phyloP scores from a whole-genome alignment of 176 grass and related monocot genomes.

The Musa troglodytarum region DNA sequence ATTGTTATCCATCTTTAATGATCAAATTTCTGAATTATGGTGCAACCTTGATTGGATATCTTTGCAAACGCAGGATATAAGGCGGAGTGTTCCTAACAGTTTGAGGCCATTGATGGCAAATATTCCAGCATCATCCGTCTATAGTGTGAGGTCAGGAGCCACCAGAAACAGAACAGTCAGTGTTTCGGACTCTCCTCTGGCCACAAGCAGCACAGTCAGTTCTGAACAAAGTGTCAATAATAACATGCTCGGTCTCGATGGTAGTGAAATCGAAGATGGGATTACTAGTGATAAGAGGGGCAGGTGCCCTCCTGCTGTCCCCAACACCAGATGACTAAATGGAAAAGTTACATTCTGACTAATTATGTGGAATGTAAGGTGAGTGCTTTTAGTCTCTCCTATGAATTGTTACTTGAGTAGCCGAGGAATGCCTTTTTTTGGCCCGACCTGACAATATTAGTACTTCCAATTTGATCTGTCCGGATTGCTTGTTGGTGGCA shows the following conservation, averaged over 20 bases:
- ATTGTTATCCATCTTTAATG: too few relatives aligned
- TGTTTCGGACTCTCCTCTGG: conserved; percentile 64
- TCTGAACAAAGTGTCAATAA: conserved; percentile 82
- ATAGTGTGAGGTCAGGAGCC: conserved; percentile 56
- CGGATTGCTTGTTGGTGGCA: too few relatives aligned
- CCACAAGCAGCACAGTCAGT: conserved; percentile 88
- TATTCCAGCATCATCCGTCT: conserved; percentile 84
- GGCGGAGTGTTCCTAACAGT: conserved; percentile 91
- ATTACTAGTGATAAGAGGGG: conserved; percentile 23
- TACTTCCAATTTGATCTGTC: too few relatives aligned
- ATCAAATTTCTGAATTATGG: too few relatives aligned
- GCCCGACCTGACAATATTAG: too few relatives aligned
- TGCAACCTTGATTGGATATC: not conserved
- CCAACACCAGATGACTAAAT: conserved; percentile 25
- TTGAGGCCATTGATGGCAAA: conserved; percentile 78
- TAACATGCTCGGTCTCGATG: conserved; percentile 67
- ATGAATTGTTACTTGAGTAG: too few relatives aligned
- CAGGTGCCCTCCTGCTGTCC: not conserved
- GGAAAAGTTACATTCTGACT: not conserved
- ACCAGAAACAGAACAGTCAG: conserved; percentile 54
- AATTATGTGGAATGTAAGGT: not conserved
- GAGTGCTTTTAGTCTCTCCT: too few relatives aligned
- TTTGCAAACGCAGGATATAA: conserved; percentile 58
- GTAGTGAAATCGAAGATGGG: conserved; percentile 62
- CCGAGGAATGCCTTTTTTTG: too few relatives aligned